Conservation (phyloP, 139 green algal genomes). For the Tetradesmus obliquus region DNA sequence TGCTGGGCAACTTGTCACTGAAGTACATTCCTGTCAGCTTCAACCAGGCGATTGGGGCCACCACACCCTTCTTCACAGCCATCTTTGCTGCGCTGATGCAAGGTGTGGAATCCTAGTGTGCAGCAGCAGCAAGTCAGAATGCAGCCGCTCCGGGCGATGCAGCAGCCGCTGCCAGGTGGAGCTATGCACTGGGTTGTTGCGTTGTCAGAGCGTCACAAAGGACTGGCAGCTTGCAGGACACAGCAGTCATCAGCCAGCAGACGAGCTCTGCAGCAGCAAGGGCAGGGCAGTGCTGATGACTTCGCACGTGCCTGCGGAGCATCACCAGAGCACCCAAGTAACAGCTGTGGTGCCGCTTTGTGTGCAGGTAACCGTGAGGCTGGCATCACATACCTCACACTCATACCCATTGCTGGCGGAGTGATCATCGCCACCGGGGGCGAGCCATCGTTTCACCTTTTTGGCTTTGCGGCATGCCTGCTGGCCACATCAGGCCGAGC, state of each 20-base stretch:
- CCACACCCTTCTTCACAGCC: slow-evolving; percentile 96
- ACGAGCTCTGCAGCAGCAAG: not conserved
- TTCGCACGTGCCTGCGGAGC: not conserved
- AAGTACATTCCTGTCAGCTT: slow-evolving; percentile 92
- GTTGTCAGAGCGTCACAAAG: not conserved
- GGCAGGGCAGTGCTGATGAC: too few species aligned
- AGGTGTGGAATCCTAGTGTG: slow-evolving; percentile 14
- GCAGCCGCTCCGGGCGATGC: not conserved
- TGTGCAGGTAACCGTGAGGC: slow-evolving; percentile 65
- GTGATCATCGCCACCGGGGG: slow-evolving; percentile 90
- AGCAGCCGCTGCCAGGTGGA: not conserved
- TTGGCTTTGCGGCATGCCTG: slow-evolving; percentile 89
- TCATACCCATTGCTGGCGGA: slow-evolving; percentile 91
- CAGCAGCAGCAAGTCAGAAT: not conserved
- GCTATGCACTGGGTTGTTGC: not conserved
- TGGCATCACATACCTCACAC: slow-evolving; percentile 80
- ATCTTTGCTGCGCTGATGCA: slow-evolving; percentile 77
- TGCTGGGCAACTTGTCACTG: slow-evolving; percentile 92
- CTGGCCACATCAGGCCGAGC: slow-evolving; percentile 74
- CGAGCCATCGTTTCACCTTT: slow-evolving; percentile 89
- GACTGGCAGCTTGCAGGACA: not conserved
- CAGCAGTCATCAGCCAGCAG: not conserved
- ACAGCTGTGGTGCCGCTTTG: not conserved
- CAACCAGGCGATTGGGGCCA: slow-evolving; percentile 95
- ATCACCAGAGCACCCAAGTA: not conserved